A percentile compares a stretch with the other conserved stretches of the same genome.
Conservation (phyloP, 768 basidiomycete genomes). For the Podaxis sp. region DNA sequence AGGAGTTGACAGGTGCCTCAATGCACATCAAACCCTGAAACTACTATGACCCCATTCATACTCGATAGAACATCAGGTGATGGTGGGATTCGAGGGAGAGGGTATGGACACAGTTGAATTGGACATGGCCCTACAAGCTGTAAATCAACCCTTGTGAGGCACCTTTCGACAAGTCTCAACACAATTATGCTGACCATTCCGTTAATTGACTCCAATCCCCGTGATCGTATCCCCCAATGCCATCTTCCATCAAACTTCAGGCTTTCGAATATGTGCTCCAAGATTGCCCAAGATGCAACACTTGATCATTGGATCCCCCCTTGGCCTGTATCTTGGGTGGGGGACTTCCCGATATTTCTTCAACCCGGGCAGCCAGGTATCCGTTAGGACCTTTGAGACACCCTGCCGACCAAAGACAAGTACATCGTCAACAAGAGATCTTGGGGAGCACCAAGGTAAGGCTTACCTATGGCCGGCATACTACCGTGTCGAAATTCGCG, state of each 20-base stretch:
- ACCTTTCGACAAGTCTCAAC: background rate
- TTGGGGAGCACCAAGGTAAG: background rate
- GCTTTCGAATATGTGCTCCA: slow-evolving; percentile 39
- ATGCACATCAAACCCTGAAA: slow-evolving; percentile 36
- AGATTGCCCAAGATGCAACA: slow-evolving; percentile 51
- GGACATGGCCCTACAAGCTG: slow-evolving; percentile 27
- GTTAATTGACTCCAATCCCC: slow-evolving; percentile 41
- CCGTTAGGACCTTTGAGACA: background rate
- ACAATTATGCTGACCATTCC: slow-evolving; percentile 23
- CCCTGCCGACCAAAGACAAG: background rate
- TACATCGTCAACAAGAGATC: background rate
- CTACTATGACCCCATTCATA: slow-evolving; percentile 40
- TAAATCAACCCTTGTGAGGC: background rate
- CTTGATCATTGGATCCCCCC: slow-evolving; percentile 19
- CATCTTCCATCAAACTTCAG: slow-evolving; percentile 39
- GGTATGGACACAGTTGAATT: slow-evolving; percentile 39
- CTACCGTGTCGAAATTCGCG: slow-evolving; percentile 52
- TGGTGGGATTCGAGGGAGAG: slow-evolving; percentile 12
- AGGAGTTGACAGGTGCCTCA: slow-evolving; percentile 36
- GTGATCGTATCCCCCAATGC: slow-evolving; percentile 40
- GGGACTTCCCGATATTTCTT: background rate
- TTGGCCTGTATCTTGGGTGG: background rate
- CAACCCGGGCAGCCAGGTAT: background rate
- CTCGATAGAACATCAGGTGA: slow-evolving; percentile 20
- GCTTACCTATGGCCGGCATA: slow-evolving; percentile 46